Base-by-base conservation (phyloP, 345 rosid species). In the Eucalyptus polyanthemos region DNA sequence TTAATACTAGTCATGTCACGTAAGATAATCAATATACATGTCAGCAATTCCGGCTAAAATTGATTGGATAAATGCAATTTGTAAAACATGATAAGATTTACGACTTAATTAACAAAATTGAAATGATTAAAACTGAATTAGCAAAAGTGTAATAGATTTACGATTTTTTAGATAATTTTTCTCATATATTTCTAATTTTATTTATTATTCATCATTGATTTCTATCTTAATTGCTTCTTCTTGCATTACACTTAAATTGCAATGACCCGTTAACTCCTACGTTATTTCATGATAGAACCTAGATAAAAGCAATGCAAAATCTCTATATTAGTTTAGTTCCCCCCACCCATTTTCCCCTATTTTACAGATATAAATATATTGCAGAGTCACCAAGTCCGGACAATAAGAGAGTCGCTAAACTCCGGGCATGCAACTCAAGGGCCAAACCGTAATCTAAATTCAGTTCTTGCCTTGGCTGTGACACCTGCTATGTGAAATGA, bases 1-100 rank as follows among this genome's bases (percentile, higher is more conserved):
- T 21, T 2, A 53, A 53, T 53, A 53, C 11, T 1, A 1, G 0
- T 21, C 10, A 2, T 53, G 4, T 21, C 25, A 53, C 11, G 0
- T 53, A 53, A 21, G 11, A 53, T 5, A 53, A 53, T 19, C 0
- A 53, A 53, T 11, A 53, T 53, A 0, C 58, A 53, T 0, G 11
- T 21, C 5, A 53, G 0, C 25, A 3, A 19, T 53, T 53, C 5
- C 1, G 0, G 0, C 11, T 53, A 53, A 53, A 53, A 19, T 53
- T 53, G 11, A 19, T 53, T 53, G 25, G 58, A 8, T 1, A 53
- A 53, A 53, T 2, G 2, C 11, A 53, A 53, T 19, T 53, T 3
- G 25, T 53, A 53, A 53, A 53, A 19, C 1, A 0, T 19, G 58
- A 4, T 53, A 53, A 53, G 25, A 53, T 53, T 8, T 53, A 19